These are phyloP conservation scores for Hypocrella siamensis DNA, from an alignment of 2,329 filamentous ascomycete species.

Conservation along the genomic window DNA sequence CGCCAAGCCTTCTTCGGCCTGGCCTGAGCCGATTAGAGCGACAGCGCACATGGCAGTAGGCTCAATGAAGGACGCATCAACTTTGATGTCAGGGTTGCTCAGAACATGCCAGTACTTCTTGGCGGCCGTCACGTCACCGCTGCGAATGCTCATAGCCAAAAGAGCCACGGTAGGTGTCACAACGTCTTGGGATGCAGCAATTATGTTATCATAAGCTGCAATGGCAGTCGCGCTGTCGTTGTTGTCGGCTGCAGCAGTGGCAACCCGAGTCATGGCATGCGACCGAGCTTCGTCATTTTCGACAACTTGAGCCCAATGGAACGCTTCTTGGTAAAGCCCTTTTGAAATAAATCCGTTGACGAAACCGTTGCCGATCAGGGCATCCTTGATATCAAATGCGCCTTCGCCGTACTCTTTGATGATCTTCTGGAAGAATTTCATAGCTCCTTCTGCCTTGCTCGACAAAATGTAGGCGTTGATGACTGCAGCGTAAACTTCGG, in stretches of 20 bases:
- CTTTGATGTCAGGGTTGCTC: slow-evolving; percentile 41
- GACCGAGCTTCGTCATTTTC: slow-evolving; percentile 42
- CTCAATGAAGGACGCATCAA: slow-evolving; percentile 58
- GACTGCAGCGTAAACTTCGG: slow-evolving; percentile 77
- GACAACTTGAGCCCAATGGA: slow-evolving; percentile 54
- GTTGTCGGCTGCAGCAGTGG: slow-evolving; percentile 63
- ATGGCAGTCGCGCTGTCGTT: slow-evolving; percentile 54
- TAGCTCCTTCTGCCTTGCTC: slow-evolving; percentile 64
- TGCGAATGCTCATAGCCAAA: slow-evolving; percentile 72
- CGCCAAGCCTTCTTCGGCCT: slow-evolving; percentile 64
- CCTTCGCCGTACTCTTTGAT: slow-evolving; percentile 43
- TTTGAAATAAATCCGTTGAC: slow-evolving; percentile 61
- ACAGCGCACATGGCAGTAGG: slow-evolving; percentile 83
- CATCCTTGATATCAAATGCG: slow-evolving; percentile 49
- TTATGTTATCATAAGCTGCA: slow-evolving; percentile 46
- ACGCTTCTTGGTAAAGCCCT: slow-evolving; percentile 56
- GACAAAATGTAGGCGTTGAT: slow-evolving; percentile 78
- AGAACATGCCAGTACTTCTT: slow-evolving; percentile 69
- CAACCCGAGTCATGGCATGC: slow-evolving; percentile 56
- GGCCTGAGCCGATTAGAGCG: slow-evolving; percentile 72
- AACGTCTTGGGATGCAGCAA: slow-evolving; percentile 30
- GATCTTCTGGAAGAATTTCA: slow-evolving; percentile 75
- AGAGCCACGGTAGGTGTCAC: slow-evolving; percentile 59
- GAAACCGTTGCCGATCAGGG: slow-evolving; percentile 58
- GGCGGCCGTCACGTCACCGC: slow-evolving; percentile 63